phyloP scores from a whole-genome alignment of 164 flowering plant genomes.

The Vitis cinerea region DNA sequence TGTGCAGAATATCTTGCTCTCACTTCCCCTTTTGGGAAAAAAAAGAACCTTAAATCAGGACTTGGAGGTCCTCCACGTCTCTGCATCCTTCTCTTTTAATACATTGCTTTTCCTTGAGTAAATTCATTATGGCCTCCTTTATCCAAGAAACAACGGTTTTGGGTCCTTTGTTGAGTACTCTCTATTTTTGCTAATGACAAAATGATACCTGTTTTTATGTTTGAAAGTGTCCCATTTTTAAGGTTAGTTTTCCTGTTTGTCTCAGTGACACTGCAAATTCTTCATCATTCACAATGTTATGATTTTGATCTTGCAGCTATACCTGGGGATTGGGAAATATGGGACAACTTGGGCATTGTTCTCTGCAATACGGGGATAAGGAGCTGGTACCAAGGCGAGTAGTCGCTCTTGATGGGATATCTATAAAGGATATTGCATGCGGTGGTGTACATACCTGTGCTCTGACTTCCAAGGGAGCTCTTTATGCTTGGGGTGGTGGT shows the following conservation, averaged over 20 bases:
- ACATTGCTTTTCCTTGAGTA: too few species aligned
- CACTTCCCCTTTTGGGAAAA: too few species aligned
- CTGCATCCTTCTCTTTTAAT: too few species aligned
- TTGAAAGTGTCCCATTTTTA: background rate
- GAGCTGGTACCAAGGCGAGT: slow-evolving; percentile 92
- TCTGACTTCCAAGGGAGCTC: slow-evolving; percentile 72
- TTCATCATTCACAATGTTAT: background rate
- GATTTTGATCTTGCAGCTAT: slow-evolving; percentile 50
- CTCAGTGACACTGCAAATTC: background rate
- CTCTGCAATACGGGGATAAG: slow-evolving; percentile 87
- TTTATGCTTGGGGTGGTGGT: slow-evolving; percentile 98
- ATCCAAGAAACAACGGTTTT: too few species aligned
- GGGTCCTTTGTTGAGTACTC: too few species aligned
- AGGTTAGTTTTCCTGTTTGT: background rate
- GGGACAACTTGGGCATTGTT: slow-evolving; percentile 97
- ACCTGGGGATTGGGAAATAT: slow-evolving; percentile 93
- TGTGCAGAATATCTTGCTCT: too few species aligned
- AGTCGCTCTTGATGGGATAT: slow-evolving; percentile 75
- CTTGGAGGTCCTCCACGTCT: too few species aligned
- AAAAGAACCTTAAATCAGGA: too few species aligned
- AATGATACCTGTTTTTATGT: too few species aligned
- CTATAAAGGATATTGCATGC: slow-evolving; percentile 71
- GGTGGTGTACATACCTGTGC: slow-evolving; percentile 98
- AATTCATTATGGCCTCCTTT: too few species aligned
- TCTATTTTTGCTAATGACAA: too few species aligned